Evolutionary conservation across 768 basidiomycete genomes (phyloP).

Genomic region (Cyclocybe cylindracea): DNA sequence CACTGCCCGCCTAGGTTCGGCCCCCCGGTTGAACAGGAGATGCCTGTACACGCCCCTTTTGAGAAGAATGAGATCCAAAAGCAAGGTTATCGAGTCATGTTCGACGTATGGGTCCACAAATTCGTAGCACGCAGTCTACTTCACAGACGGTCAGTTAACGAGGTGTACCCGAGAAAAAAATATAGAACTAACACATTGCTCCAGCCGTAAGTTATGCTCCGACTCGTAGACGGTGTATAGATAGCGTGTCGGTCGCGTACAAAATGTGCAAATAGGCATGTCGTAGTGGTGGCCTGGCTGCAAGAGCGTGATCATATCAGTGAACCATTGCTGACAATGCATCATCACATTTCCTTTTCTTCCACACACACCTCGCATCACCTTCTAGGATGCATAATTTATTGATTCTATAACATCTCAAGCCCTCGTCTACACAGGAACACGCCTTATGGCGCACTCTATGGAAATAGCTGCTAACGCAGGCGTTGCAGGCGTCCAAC

Average conservation of each 20-base stretch:
- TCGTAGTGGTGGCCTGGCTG: too few species aligned
- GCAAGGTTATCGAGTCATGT: conserved; percentile 69
- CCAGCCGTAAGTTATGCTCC: conserved; percentile 74
- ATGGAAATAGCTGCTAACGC: too few species aligned
- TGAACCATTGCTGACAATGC: too few species aligned
- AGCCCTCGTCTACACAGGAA: too few species aligned
- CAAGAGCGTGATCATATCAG: background rate
- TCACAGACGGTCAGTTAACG: conserved; percentile 1
- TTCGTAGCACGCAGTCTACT: conserved; percentile 48
- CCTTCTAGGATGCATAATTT: too few species aligned
- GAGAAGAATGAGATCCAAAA: conserved; percentile 82
- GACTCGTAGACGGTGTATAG: conserved; percentile 87
- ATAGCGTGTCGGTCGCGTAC: conserved; percentile 61
- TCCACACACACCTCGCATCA: too few species aligned
- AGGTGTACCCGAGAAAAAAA: background rate
- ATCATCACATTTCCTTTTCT: too few species aligned
- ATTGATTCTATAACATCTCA: too few species aligned
- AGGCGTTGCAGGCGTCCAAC: too few species aligned
- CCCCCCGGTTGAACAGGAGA: conserved; percentile 77
- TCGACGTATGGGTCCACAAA: conserved; percentile 91
- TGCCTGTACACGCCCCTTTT: conserved; percentile 84
- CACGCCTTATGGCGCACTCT: too few species aligned
- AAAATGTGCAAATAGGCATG: conserved; percentile 83
- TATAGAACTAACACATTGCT: conserved; percentile 68
- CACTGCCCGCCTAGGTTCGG: conserved; percentile 54